A percentile compares a stretch with the other conserved stretches of the same genome.
Evolutionary conservation across 306 rosid species (phyloP).

Genomic region (Acmispon strigosus): DNA sequence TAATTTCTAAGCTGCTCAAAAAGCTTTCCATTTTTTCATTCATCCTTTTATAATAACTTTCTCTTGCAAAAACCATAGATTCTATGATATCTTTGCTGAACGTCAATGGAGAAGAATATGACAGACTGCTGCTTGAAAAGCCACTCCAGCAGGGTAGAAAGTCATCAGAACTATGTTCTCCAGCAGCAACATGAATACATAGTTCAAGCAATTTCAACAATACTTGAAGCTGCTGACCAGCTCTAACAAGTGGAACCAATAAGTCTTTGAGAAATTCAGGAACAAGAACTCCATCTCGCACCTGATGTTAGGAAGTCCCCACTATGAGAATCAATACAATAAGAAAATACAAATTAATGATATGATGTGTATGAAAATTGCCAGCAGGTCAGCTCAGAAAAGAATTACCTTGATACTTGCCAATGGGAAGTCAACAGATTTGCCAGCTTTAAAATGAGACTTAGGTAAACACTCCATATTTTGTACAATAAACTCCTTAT

Average conservation of each 20-base stretch:
- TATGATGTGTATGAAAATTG: conserved; percentile 16
- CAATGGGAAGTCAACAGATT: conserved; percentile 42
- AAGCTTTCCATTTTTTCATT: conserved; percentile 50
- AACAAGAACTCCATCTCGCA: conserved; percentile 64
- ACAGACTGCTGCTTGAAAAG: conserved; percentile 45
- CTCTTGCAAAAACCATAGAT: conserved; percentile 55
- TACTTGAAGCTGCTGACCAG: conserved; percentile 96
- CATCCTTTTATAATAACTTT: conserved; percentile 65
- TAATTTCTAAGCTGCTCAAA: conserved; percentile 50
- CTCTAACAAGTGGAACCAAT: conserved; percentile 79
- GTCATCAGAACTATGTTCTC: conserved; percentile 51
- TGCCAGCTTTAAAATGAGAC: conserved; percentile 31
- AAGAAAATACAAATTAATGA: conserved; percentile 7
- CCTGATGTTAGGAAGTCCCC: conserved; percentile 48
- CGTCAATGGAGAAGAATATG: conserved; percentile 51
- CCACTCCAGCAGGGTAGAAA: conserved; percentile 86
- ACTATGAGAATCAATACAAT: conserved; percentile 25
- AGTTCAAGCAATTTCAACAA: conserved; percentile 78
- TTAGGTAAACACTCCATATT: conserved; percentile 28
- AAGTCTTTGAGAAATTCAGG: conserved; percentile 71
- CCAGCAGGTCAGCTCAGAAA: neutral
- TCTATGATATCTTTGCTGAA: conserved; percentile 56
- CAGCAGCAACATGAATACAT: conserved; percentile 52
- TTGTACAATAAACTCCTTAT: conserved; percentile 76
- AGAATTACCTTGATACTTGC: conserved; percentile 64